Evolutionary conservation across 129 eudicot species (phyloP).

Genomic region (Centrapalus pauciflorus): DNA sequence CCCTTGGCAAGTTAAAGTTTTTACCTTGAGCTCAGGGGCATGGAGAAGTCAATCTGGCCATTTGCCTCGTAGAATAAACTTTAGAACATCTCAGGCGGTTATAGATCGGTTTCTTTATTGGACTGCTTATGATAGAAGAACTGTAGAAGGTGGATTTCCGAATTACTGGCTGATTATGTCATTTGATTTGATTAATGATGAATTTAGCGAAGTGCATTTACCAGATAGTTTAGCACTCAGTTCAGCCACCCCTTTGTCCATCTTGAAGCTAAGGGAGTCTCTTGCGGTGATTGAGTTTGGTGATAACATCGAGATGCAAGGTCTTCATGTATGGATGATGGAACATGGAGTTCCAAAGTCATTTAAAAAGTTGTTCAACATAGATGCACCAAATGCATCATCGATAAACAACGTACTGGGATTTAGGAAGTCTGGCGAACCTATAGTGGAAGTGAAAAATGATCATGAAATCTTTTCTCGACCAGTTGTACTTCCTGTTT

Average conservation of each 20-base stretch:
- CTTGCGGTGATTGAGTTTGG: background rate
- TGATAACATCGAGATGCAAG: no score
- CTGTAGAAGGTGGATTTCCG: background rate
- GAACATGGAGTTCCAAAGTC: conserved; percentile 22
- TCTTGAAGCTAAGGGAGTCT: background rate
- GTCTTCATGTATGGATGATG: no score
- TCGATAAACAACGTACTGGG: conserved; percentile 9
- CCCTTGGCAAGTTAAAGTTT: background rate
- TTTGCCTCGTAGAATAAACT: background rate
- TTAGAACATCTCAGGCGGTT: background rate
- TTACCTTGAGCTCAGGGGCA: background rate
- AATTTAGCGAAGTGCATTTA: background rate
- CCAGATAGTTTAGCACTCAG: background rate
- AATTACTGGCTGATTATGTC: background rate
- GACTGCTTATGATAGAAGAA: background rate
- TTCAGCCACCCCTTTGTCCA: background rate
- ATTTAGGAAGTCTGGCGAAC: conserved; percentile 30
- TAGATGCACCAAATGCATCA: background rate
- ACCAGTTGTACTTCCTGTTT: no score
- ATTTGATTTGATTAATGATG: background rate
- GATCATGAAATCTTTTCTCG: no score
- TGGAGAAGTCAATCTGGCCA: background rate
- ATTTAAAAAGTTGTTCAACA: conserved; percentile 6
- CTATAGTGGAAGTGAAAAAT: no score
- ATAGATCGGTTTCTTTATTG: background rate